phyloP scores from a whole-genome alignment of 2,329 filamentous ascomycete genomes.

The Nigrospora sphaerica region DNA sequence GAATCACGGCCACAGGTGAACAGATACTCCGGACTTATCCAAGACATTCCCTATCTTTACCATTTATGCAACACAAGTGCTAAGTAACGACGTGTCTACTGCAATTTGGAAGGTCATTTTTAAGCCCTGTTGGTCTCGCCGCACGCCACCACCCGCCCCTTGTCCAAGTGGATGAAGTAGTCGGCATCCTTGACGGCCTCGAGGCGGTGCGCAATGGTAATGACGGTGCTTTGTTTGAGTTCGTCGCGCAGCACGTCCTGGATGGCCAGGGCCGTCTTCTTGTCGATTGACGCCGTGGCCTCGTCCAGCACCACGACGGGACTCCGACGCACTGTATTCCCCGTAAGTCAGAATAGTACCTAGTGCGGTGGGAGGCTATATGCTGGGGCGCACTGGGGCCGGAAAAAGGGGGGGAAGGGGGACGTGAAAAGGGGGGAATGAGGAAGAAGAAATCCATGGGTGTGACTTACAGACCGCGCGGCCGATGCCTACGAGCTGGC shows the following conservation, averaged over 20 bases:
- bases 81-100: too few species aligned
- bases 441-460: too few species aligned
- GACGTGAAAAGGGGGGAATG: too few species aligned
- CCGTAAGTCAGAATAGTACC: too few species aligned
- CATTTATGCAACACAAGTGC: too few species aligned
- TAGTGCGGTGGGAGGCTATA: too few species aligned
- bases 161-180: slow-evolving; percentile 46
- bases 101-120: too few species aligned
- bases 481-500: slow-evolving; percentile 54
- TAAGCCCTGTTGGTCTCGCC: slow-evolving; percentile 8
- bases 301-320: slow-evolving; percentile 59
- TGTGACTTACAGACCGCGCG: slow-evolving; percentile 45
- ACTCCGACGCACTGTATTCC: slow-evolving; percentile 26
- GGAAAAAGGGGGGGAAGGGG: too few species aligned
- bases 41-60: too few species aligned
- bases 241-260: slow-evolving; percentile 51
- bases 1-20: too few species aligned
- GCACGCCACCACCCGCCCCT: slow-evolving; percentile 41
- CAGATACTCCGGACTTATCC: too few species aligned
- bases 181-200: slow-evolving; percentile 54
- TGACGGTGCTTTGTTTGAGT: slow-evolving; percentile 49
- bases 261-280: slow-evolving; percentile 49
- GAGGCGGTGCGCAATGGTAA: slow-evolving; percentile 59
- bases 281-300: slow-evolving; percentile 57
- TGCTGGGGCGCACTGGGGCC: too few species aligned